phyloP scores from a whole-genome alignment of 2,329 filamentous ascomycete species.

The Diaporthe velutina region DNA sequence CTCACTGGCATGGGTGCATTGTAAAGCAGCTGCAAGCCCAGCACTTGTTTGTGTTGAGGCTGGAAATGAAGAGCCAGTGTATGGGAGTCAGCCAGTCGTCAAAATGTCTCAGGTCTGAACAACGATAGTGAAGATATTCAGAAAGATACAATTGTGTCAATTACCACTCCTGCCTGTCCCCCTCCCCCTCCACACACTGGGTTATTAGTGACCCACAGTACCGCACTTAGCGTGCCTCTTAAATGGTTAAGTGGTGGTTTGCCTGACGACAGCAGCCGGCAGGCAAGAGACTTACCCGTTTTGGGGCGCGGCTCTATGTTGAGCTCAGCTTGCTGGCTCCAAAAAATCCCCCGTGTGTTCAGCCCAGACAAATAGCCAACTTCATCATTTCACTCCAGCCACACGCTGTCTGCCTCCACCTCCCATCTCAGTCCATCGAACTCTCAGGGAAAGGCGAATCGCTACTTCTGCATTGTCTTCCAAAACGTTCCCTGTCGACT shows the following conservation, averaged over 20 bases:
- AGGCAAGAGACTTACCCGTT: conserved; percentile 28
- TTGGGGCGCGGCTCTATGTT: neutral
- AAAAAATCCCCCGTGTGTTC: conserved; percentile 33
- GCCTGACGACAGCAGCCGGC: conserved; percentile 7
- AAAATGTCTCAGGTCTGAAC: neutral
- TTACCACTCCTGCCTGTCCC: too few species aligned
- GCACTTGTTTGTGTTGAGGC: neutral
- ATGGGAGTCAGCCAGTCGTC: neutral
- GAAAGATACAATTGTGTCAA: neutral
- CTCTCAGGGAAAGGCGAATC: neutral
- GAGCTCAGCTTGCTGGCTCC: conserved; percentile 34
- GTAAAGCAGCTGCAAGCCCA: neutral
- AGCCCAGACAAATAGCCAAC: neutral
- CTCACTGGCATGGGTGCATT: neutral
- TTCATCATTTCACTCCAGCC: conserved; percentile 17
- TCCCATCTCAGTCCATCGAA: neutral
- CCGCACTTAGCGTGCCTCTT: neutral
- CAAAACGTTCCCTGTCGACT: too few species aligned
- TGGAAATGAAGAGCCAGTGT: neutral
- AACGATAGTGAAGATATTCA: neutral
- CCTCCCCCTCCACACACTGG: neutral
- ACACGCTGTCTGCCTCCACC: conserved; percentile 14
- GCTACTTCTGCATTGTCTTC: neutral
- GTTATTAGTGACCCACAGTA: neutral
- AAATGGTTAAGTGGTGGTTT: too few species aligned